These are phyloP conservation scores for Apiospora aurea DNA, from an alignment of 2,329 filamentous ascomycete species.

Conservation along the genomic window DNA sequence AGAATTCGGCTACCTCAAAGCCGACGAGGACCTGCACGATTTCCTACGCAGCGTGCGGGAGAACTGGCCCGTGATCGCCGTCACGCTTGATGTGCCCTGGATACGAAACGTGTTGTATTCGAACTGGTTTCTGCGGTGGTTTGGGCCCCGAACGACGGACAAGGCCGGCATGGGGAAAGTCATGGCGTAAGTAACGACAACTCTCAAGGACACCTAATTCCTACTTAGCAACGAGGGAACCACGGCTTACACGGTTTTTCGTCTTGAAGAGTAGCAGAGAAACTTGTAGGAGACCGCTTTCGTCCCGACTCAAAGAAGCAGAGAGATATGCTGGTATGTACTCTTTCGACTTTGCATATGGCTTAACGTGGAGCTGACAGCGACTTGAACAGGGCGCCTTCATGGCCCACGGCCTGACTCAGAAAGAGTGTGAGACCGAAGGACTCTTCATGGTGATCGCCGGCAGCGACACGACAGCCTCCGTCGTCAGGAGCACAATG, in stretches of 20 bases:
- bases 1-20: conserved; percentile 35
- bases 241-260: background rate
- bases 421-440: conserved; percentile 41
- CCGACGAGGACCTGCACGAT: conserved; percentile 32
- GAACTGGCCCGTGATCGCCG: conserved; percentile 25
- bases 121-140: conserved; percentile 27
- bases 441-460: conserved; percentile 38
- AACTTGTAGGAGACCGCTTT: conserved; percentile 26
- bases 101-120: conserved; percentile 33
- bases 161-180: conserved; percentile 30
- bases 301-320: background rate
- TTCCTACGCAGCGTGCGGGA: conserved; percentile 30
- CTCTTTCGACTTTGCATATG: background rate
- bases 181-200: conserved; percentile 31
- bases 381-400: conserved; percentile 39
- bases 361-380: background rate
- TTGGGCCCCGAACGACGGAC: conserved; percentile 34
- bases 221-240: no score
- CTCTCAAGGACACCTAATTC: background rate
- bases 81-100: conserved; percentile 33
- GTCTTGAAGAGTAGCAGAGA: conserved; percentile 23
- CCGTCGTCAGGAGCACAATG: conserved; percentile 53
- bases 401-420: conserved; percentile 40
- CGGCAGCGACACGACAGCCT: conserved; percentile 59
- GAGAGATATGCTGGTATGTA: conserved; percentile 29